A percentile compares a stretch with the other conserved stretches of the same genome.
Evolutionary conservation across 306 rosid genomes (phyloP).

Genomic region (Medicago truncatula): MtrunA17r5.0-ANR NC_053047.1:13503501-13504000

Average conservation of each 20-base stretch:
- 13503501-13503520: too few species aligned
- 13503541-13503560: too few species aligned
- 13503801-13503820: constrained; percentile 25
- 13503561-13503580: too few species aligned
- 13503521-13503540: too few species aligned
- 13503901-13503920: not conserved
- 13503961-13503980: not conserved
- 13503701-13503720: constrained; percentile 11
- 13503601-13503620: constrained; percentile 41
- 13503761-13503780: constrained; percentile 26
- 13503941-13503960: not conserved
- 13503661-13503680: constrained; percentile 29
- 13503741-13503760: constrained; percentile 27
- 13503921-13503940: not conserved
- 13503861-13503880: constrained; percentile 14
- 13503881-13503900: constrained; percentile 12
- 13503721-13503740: constrained; percentile 22
- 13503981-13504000: too few species aligned
- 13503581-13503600: not conserved
- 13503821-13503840: constrained; percentile 15
- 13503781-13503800: not conserved
- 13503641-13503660: constrained; percentile 18
- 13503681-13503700: constrained; percentile 25
- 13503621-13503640: constrained; percentile 31
- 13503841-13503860: constrained; percentile 5